Evolutionary conservation across 768 basidiomycete species (phyloP), one percentile per base, ranked within the genome.

Genomic region (Flagelloscypha sp.): DNA sequence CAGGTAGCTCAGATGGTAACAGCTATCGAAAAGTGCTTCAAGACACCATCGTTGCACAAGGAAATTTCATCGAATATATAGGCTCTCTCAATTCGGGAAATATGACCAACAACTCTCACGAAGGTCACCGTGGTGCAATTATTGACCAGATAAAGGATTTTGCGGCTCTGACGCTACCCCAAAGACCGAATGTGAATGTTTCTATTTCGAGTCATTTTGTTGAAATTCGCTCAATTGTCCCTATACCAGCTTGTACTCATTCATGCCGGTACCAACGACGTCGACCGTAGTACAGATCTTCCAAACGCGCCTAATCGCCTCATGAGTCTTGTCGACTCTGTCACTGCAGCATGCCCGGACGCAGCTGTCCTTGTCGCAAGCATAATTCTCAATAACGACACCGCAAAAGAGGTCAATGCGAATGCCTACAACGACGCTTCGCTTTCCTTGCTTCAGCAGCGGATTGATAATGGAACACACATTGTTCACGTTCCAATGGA

Each of bases 251-350:
- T 46, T 33, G 39, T 46, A 6, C 42, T 44, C 16, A 36, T 46
- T 16, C 40, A 41, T 32, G 45, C 45, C 12, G 45, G 45, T 3
- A 46, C 45, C 2, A 44, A 43, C 33, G 42, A 46, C n/a, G 23
- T 46, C 2, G 21, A 34, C 21, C 24, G 30, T 13, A 30, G 15
- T 13, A 40, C 30, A n/a, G n/a, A n/a, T 30, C 28, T 10, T 15
- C 27, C 22, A 6, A 18, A 11, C 20, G 39, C 31, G 4, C 34
- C 42, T 8, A 20, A 23, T 3, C 30, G 11, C 13, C 31, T 40
- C 16, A 30, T 40, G 4, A 35, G 27, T 13, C 38, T 37, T 17
- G 34, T 46, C 24, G 38, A 43, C 29, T 16, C 20, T 7, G 40
- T 37, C 8, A 40, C 44, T 30, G 11, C 23, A 7, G 27, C 36